Percentiles rank a stretch among this genome's conserved stretches.
Conservation (phyloP, 2,329 filamentous ascomycete genomes). For the Hypoxylon sp. region DNA sequence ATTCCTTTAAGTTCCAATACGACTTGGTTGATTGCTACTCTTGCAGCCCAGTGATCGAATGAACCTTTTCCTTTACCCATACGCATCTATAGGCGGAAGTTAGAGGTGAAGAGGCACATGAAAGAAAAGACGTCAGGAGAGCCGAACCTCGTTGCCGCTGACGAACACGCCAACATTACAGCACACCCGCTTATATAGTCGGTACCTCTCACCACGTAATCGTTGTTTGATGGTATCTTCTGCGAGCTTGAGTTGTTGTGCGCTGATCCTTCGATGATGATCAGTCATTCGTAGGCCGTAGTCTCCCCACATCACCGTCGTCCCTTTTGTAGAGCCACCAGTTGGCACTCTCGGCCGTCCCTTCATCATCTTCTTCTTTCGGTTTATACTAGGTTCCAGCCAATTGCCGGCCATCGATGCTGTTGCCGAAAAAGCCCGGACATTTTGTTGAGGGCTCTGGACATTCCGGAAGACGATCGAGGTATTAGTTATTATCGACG, state of each 20-base stretch:
- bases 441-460: conserved; percentile 60
- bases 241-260: conserved; percentile 86
- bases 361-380: conserved; percentile 91
- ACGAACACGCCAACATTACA: conserved; percentile 97
- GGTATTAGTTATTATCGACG: conserved; percentile 49
- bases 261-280: conserved; percentile 90
- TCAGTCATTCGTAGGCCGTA: conserved; percentile 95
- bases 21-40: conserved; percentile 90
- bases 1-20: conserved; percentile 93
- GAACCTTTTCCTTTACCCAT: conserved; percentile 99
- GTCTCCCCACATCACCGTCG: conserved; percentile 95
- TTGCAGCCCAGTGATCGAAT: conserved; percentile 95
- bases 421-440: conserved; percentile 80
- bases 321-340: conserved; percentile 90
- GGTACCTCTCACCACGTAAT: conserved; percentile 90
- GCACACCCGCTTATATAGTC: conserved; percentile 89
- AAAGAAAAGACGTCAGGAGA: background rate
- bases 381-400: conserved; percentile 81
- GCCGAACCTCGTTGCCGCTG: conserved; percentile 86
- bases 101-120: conserved; percentile 22
- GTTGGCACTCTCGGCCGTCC: conserved; percentile 89
- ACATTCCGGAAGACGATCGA: conserved; percentile 53
- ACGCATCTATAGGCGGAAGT: conserved; percentile 70
- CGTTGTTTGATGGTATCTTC: conserved; percentile 93
- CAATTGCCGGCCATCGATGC: conserved; percentile 73